Evolutionary conservation across 176 grass and related monocot genomes (phyloP).

Genomic region (Tillandsia fasciculata): DNA sequence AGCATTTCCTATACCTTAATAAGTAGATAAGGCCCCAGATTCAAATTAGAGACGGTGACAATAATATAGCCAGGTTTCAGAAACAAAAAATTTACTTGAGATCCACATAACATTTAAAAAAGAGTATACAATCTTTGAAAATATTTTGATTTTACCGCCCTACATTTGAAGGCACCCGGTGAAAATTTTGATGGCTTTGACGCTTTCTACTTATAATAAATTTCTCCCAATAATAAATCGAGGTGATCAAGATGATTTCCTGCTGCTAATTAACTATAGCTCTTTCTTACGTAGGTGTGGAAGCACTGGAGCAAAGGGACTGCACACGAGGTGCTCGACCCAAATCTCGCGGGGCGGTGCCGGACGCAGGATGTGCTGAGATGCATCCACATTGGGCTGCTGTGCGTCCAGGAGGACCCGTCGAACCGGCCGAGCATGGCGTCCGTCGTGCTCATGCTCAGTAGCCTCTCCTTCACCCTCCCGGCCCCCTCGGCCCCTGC

Average conservation of each 20-base stretch:
- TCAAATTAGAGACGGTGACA: too few species aligned
- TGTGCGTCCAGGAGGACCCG: constrained; percentile 38
- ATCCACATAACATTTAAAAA: not conserved
- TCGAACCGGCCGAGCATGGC: constrained; percentile 29
- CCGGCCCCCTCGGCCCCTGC: constrained; percentile 24
- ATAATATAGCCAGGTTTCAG: too few species aligned
- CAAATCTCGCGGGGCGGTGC: not conserved
- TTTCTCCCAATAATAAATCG: too few species aligned
- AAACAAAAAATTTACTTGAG: not conserved
- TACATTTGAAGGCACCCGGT: too few species aligned
- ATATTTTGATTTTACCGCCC: too few species aligned
- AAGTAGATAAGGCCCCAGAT: too few species aligned
- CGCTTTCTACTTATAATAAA: too few species aligned
- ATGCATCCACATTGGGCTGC: constrained; percentile 36
- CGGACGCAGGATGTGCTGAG: constrained; percentile 21
- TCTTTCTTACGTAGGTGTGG: constrained; percentile 24
- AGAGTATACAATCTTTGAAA: not conserved
- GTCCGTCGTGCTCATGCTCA: constrained; percentile 37
- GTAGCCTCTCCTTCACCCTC: constrained; percentile 27
- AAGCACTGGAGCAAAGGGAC: constrained; percentile 18
- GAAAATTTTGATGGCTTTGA: too few species aligned
- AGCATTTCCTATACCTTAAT: constrained; percentile 1
- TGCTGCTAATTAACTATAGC: not conserved
- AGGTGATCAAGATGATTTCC: too few species aligned
- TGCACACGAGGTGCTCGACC: constrained; percentile 13